phyloP scores from a whole-genome alignment of 1,284 basidiomycete species.

The Naganishia albida region DNA sequence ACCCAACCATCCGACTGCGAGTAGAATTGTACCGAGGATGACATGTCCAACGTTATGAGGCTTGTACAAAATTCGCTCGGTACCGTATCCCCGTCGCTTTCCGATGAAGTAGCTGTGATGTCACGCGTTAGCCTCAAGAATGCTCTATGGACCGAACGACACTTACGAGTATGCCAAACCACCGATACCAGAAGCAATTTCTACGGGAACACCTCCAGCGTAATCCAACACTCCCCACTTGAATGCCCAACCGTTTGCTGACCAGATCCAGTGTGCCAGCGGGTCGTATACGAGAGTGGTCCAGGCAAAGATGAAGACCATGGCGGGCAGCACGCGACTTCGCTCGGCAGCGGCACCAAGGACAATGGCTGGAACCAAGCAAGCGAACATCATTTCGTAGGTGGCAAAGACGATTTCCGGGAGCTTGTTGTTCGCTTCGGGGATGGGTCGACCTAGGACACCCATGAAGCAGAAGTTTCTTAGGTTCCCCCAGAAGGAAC shows the following conservation, averaged over 20 bases:
- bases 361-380: conserved; percentile 58
- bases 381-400: conserved; percentile 70
- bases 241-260: conserved; percentile 77
- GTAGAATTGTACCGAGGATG: conserved; percentile 79
- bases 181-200: conserved; percentile 84
- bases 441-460: conserved; percentile 74
- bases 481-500: conserved; percentile 65
- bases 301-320: conserved; percentile 87
- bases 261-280: conserved; percentile 76
- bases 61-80: conserved; percentile 81
- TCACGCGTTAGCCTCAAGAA: background rate
- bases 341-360: conserved; percentile 76
- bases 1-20: conserved; percentile 81
- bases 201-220: conserved; percentile 84
- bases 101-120: conserved; percentile 58
- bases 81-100: conserved; percentile 64
- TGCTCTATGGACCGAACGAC: background rate
- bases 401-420: conserved; percentile 68
- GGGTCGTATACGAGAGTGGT: conserved; percentile 65
- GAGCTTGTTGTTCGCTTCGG: conserved; percentile 61
- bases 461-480: conserved; percentile 60
- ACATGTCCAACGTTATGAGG: conserved; percentile 91
- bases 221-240: conserved; percentile 88
- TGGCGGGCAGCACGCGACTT: conserved; percentile 79
- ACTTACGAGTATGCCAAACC: conserved; percentile 75